Evolutionary conservation across 2,329 filamentous ascomycete species (phyloP).

Genomic region (Coniochaeta ligniaria): DNA sequence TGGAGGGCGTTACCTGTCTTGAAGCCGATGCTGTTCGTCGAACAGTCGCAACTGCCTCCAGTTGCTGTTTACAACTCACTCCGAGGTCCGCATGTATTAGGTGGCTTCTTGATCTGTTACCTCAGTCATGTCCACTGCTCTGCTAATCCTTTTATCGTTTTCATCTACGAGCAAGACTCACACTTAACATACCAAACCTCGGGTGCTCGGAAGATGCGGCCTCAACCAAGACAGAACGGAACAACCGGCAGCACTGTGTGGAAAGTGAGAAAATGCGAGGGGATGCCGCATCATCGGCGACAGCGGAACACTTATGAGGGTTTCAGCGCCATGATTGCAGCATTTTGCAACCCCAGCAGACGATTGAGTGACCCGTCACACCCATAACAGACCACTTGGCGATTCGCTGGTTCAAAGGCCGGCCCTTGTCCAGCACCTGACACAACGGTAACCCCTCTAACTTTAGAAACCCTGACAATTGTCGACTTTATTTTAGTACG

Average conservation of each 20-base stretch:
- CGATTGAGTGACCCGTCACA: not conserved
- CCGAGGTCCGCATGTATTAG: too few species aligned
- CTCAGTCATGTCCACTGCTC: not conserved
- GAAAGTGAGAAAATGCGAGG: not conserved
- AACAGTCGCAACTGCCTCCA: too few species aligned
- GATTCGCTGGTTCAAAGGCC: not conserved
- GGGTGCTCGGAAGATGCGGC: not conserved
- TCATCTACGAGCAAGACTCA: too few species aligned
- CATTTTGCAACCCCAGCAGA: not conserved
- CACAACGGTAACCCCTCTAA: not conserved
- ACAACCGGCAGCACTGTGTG: not conserved
- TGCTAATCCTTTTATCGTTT: not conserved
- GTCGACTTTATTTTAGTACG: not conserved
- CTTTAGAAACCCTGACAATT: not conserved
- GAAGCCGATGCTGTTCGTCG: too few species aligned
- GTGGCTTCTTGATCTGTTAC: too few species aligned
- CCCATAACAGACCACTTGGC: not conserved
- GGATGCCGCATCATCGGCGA: not conserved
- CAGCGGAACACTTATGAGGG: not conserved
- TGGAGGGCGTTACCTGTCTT: too few species aligned
- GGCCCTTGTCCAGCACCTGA: not conserved
- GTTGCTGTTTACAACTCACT: too few species aligned
- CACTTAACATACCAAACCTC: not conserved
- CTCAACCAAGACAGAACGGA: not conserved
- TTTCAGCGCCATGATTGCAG: not conserved